These are phyloP conservation scores for Backusella mclennaniae DNA, from an alignment of 192 early-diverging fungal species.

Conservation along the genomic window DNA sequence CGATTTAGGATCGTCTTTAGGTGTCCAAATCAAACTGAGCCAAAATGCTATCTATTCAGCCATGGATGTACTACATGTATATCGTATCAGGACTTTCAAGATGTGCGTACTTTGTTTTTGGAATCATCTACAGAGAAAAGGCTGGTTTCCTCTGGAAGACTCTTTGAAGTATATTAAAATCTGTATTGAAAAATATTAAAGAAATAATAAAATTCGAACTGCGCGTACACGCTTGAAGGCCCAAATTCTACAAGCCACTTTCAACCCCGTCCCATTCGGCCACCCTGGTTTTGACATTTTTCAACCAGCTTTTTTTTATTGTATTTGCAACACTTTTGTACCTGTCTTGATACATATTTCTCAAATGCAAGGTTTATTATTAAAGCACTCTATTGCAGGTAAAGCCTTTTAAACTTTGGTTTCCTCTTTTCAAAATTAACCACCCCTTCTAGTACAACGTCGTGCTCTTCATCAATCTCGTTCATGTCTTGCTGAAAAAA, in stretches of 20 bases:
- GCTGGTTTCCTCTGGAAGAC: too few species aligned
- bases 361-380: background rate
- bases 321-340: background rate
- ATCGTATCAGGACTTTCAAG: too few species aligned
- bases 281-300: constrained; percentile 6
- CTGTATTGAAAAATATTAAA: too few species aligned
- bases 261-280: background rate
- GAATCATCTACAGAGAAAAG: too few species aligned
- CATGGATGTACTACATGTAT: too few species aligned
- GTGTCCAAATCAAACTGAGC: too few species aligned
- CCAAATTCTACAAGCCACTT: background rate
- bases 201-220: background rate
- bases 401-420: background rate
- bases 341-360: background rate
- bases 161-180: too few species aligned
- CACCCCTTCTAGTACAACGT: background rate
- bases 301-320: background rate
- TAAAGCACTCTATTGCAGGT: constrained; percentile 1
- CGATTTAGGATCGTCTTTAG: too few species aligned
- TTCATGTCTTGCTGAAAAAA: background rate
- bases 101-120: too few species aligned
- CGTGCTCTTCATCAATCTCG: constrained; percentile 8
- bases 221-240: too few species aligned
- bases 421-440: background rate
- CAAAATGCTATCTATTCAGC: too few species aligned